Percentiles rank a stretch among this genome's conserved stretches.
These are phyloP conservation scores for Botrytis fabae DNA, from an alignment of 2,329 filamentous ascomycete genomes.

Conservation along the genomic window DNA sequence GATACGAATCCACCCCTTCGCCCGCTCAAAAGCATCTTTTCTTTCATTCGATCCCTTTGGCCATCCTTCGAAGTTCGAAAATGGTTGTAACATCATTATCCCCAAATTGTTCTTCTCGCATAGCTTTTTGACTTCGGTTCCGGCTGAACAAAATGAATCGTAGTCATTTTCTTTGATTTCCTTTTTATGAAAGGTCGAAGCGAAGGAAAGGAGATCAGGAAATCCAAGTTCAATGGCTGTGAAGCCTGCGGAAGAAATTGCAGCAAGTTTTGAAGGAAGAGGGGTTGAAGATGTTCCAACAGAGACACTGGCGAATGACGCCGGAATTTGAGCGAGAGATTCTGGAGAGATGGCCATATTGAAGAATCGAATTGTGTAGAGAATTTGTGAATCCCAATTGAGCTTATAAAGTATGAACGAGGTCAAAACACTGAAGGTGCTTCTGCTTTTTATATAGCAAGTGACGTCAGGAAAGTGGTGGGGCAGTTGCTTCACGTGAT, in stretches of 20 bases:
- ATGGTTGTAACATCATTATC: slow-evolving; percentile 73
- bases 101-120: slow-evolving; percentile 55
- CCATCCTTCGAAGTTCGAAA: slow-evolving; percentile 78
- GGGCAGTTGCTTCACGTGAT: slow-evolving; percentile 18
- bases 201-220: slow-evolving; percentile 68
- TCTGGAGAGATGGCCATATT: slow-evolving; percentile 22
- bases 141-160: slow-evolving; percentile 55
- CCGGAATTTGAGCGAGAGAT: slow-evolving; percentile 43
- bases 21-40: slow-evolving; percentile 61
- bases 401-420: neutral
- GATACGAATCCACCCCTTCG: slow-evolving; percentile 65
- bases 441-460: neutral
- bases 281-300: slow-evolving; percentile 52
- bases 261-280: slow-evolving; percentile 59
- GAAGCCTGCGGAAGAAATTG: slow-evolving; percentile 66
- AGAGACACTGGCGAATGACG: slow-evolving; percentile 58
- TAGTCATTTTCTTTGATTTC: slow-evolving; percentile 60
- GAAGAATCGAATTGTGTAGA: neutral
- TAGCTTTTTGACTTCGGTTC: slow-evolving; percentile 53
- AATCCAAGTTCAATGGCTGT: slow-evolving; percentile 72
- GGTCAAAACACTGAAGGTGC: neutral
- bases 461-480: slow-evolving; percentile 18
- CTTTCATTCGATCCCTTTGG: slow-evolving; percentile 56
- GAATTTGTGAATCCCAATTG: neutral
- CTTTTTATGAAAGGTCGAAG: slow-evolving; percentile 50